Percentiles rank a stretch among this genome's conserved stretches.
These are phyloP conservation scores for Danielozyma ontarioensis DNA, from an alignment of 805 yeast species.

Conservation along the genomic window DNA sequence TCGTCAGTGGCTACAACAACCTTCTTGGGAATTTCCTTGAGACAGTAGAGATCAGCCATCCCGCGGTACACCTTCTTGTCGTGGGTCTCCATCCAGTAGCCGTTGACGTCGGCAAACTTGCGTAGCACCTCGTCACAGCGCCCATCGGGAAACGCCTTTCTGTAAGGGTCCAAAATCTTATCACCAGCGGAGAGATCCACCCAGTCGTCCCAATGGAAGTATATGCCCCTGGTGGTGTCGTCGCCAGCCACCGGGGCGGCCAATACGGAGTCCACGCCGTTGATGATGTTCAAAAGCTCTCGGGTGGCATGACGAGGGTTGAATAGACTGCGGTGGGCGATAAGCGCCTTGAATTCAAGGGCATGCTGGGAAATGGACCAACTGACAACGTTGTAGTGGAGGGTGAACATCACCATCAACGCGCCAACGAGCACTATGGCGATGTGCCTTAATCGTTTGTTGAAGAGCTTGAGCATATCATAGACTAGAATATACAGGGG, in stretches of 20 bases:
- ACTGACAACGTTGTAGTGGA: not conserved
- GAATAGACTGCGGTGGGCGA: not conserved
- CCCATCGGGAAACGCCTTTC: conserved; percentile 14
- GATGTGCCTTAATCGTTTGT: not conserved
- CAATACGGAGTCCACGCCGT: too few relatives aligned
- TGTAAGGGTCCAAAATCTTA: conserved; percentile 11
- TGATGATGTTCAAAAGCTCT: conserved; percentile 7
- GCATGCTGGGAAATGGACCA: not conserved
- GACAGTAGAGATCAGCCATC: conserved; percentile 30
- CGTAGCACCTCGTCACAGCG: conserved; percentile 16
- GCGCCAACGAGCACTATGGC: not conserved
- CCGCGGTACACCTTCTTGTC: conserved; percentile 27
- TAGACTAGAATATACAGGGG: too few relatives aligned
- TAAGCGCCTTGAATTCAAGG: not conserved
- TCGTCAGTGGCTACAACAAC: conserved; percentile 21
- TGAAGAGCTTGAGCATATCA: too few relatives aligned
- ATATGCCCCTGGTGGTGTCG: conserved; percentile 14
- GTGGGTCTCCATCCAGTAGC: conserved; percentile 30
- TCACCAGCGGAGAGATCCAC: conserved; percentile 24
- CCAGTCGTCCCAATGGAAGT: conserved; percentile 40
- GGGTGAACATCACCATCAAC: not conserved
- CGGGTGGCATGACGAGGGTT: conserved; percentile 1
- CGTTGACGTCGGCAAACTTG: conserved; percentile 22
- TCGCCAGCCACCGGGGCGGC: conserved; percentile 3
- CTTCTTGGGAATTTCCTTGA: conserved; percentile 21